A percentile compares a stretch with the other conserved stretches of the same genome.
Evolutionary conservation across 1,284 basidiomycete genomes (phyloP).

Genomic region (Ganoderma boninense): DNA sequence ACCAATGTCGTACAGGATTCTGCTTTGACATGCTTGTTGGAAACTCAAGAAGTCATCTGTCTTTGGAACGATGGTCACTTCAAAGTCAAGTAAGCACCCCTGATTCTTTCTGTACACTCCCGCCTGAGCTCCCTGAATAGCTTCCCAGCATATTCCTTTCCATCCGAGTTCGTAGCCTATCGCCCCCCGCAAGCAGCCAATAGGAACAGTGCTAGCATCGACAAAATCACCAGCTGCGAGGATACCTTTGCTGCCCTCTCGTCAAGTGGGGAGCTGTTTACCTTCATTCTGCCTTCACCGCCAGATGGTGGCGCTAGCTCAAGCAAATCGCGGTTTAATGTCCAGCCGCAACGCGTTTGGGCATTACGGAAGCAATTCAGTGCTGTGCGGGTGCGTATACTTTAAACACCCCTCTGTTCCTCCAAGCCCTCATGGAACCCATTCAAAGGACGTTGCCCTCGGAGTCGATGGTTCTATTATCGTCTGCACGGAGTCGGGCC

Average conservation of each 20-base stretch:
- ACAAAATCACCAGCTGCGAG: constrained; percentile 85
- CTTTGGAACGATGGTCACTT: constrained; percentile 82
- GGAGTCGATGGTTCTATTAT: constrained; percentile 91
- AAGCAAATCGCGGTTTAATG: constrained; percentile 45
- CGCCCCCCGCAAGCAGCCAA: constrained; percentile 79
- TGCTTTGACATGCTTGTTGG: constrained; percentile 83
- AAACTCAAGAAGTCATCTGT: constrained; percentile 82
- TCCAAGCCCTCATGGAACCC: not conserved
- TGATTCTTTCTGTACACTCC: constrained; percentile 28
- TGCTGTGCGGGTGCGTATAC: constrained; percentile 72
- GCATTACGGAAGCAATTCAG: constrained; percentile 88
- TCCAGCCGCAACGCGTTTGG: constrained; percentile 94
- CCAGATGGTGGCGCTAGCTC: constrained; percentile 31
- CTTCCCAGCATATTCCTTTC: constrained; percentile 76
- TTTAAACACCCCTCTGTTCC: too few relatives aligned
- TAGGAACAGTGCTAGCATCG: constrained; percentile 76
- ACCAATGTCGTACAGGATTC: constrained; percentile 64
- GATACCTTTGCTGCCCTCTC: constrained; percentile 88
- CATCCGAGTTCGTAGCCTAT: constrained; percentile 80
- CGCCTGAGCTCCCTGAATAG: constrained; percentile 42
- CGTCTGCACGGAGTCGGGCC: constrained; percentile 93
- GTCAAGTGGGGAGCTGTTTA: constrained; percentile 91
- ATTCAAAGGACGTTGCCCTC: constrained; percentile 82
- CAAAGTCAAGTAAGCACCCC: constrained; percentile 72
- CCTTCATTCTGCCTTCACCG: constrained; percentile 66